Evolutionary conservation across 73 alveolate genomes (phyloP).

Genomic region (Stentor coeruleus): DNA sequence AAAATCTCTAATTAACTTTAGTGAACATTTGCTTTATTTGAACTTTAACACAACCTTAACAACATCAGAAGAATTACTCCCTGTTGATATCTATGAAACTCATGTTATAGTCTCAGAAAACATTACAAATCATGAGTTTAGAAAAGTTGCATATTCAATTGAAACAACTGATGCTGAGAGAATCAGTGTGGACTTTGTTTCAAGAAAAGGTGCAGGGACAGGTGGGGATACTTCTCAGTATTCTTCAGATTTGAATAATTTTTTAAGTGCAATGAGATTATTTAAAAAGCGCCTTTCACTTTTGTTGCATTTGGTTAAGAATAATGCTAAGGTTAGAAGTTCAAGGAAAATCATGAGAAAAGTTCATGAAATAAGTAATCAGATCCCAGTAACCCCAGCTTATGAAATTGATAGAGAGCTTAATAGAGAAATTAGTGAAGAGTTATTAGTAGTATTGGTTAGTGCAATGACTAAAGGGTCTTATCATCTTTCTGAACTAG

Average conservation of each 20-base stretch:
- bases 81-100: constrained; percentile 50
- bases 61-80: constrained; percentile 34
- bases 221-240: constrained; percentile 44
- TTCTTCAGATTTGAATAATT: constrained; percentile 36
- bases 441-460: background rate
- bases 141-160: constrained; percentile 26
- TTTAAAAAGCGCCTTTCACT: constrained; percentile 34
- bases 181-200: constrained; percentile 56
- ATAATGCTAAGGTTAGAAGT: constrained; percentile 43
- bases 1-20: constrained; percentile 34
- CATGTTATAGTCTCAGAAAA: background rate
- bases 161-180: constrained; percentile 59
- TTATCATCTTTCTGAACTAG: background rate
- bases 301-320: constrained; percentile 38
- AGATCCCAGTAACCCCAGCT: constrained; percentile 45
- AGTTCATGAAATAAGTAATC: constrained; percentile 42
- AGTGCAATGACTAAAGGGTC: constrained; percentile 21
- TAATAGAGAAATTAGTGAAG: constrained; percentile 3
- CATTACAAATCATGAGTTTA: constrained; percentile 12
- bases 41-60: constrained; percentile 38
- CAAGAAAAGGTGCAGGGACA: constrained; percentile 40
- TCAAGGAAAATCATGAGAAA: constrained; percentile 53
- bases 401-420: constrained; percentile 24
- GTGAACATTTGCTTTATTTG: constrained; percentile 49
- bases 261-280: constrained; percentile 50